Base-by-base conservation (phyloP, 345 rosid genomes). In the Gossypium sturtianum region DNA sequence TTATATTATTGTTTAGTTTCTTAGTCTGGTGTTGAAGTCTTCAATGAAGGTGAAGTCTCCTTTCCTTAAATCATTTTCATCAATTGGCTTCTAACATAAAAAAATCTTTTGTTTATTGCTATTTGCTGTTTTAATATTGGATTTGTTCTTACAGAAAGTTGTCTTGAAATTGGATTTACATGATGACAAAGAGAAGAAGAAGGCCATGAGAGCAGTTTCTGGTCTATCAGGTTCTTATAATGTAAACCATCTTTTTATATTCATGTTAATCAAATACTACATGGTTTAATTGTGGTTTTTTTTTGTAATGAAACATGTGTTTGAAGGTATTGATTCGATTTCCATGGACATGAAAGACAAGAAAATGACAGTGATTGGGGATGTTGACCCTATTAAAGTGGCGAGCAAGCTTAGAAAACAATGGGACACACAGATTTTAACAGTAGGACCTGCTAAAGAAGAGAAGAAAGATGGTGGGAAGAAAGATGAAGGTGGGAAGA, bases 331-430 rank as follows among this genome's bases (percentile, higher is more conserved):
- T 22, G 85, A 86, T 45, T 88, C 90, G 0, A 80, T 93, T 0
- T 68, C 87, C 7, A 73, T 90, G 76, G 88, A 91, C 76, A 76
- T 83, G 83, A 88, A 85, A 20, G 90, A 83, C 2, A 76, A 70
- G 20, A 89, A 89, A 15, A 7, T 93, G 56, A 93, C 97, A 0
- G 86, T 93, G 4, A 82, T 72, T 0, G 97, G 96, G 4, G 81
- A 80, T 0, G 78, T 90, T 0, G 89, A 93, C 51, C 86, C 89
- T 0, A 70, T 82, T 17, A 12, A 16, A 0, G 63, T 90, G 2
- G 86, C 79, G 19, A 54, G 11, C 51, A 90, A 86, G 75, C 74
- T 89, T 29, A 83, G 83, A 63, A 87, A 75, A 59, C 64, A 10
- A 44, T 86, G 86, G 82, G 0, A 16, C 66, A 9, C 86, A 0